Conservation (phyloP, 2,329 filamentous ascomycete species). For the Xylaria sp. region DNA sequence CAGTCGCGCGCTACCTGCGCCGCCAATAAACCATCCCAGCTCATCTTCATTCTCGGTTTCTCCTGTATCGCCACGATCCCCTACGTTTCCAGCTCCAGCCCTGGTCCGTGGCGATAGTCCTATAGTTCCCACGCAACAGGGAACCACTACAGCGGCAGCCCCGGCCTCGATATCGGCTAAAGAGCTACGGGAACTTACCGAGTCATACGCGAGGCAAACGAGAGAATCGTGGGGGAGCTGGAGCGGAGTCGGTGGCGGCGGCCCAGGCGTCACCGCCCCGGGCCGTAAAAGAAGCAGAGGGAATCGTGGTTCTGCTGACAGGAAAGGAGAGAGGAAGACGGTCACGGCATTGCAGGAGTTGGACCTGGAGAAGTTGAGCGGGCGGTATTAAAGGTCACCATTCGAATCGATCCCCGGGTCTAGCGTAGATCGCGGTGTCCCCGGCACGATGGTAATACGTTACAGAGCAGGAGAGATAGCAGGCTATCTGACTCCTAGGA, state of each 20-base stretch:
- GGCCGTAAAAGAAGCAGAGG: conserved; percentile 36
- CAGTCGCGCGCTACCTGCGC: conserved; percentile 54
- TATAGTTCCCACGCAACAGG: conserved; percentile 15
- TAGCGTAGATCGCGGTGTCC: background rate
- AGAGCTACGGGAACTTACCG: conserved; percentile 48
- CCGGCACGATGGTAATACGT: background rate
- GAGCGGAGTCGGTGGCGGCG: conserved; percentile 42
- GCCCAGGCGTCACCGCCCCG: conserved; percentile 35
- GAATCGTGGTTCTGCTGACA: conserved; percentile 26
- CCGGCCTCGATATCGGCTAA: conserved; percentile 41
- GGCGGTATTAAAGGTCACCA: conserved; percentile 37
- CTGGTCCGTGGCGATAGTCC: conserved; percentile 21
- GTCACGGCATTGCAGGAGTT: conserved; percentile 39
- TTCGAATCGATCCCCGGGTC: background rate
- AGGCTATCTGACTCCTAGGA: conserved; percentile 11
- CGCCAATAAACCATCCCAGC: conserved; percentile 38
- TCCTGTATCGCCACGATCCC: conserved; percentile 39
- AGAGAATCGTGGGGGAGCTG: conserved; percentile 52
- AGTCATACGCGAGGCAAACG: conserved; percentile 46
- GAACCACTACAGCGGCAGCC: background rate
- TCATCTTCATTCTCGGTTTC: conserved; percentile 33
- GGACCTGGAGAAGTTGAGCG: conserved; percentile 44
- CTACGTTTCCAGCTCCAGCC: conserved; percentile 40
- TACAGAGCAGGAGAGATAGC: conserved; percentile 12
- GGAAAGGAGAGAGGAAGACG: conserved; percentile 27